Conservation (phyloP, 768 basidiomycete genomes). For the Suillus hirtellus region DNA sequence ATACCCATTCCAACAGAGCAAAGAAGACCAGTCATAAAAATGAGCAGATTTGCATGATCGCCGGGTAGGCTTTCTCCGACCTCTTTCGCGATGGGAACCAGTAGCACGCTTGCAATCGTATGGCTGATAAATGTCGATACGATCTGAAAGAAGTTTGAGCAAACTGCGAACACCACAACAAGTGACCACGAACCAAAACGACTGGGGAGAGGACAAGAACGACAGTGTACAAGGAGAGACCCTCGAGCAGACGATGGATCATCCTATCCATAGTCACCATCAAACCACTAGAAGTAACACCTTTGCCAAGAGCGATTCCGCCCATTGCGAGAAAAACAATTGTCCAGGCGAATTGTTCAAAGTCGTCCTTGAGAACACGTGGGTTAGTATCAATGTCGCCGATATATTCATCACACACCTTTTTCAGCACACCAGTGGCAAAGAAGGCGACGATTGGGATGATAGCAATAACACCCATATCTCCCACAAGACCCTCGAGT, state of each 20-base stretch:
- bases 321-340: slow-evolving; percentile 98
- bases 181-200: slow-evolving; percentile 55
- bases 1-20: slow-evolving; percentile 98
- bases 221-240: slow-evolving; percentile 64
- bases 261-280: slow-evolving; percentile 71
- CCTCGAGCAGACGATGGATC: slow-evolving; percentile 61
- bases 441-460: slow-evolving; percentile 94
- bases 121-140: slow-evolving; percentile 97
- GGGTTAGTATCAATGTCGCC: background rate
- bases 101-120: slow-evolving; percentile 92
- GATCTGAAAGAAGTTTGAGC: slow-evolving; percentile 43
- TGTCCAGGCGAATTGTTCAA: slow-evolving; percentile 92
- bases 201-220: slow-evolving; percentile 68
- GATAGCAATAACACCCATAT: slow-evolving; percentile 97
- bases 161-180: background rate
- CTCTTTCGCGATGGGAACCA: slow-evolving; percentile 95
- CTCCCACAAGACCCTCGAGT: slow-evolving; percentile 77
- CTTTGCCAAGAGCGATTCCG: slow-evolving; percentile 93
- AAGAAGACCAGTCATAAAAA: slow-evolving; percentile 90
- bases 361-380: slow-evolving; percentile 68
- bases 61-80: slow-evolving; percentile 77
- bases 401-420: slow-evolving; percentile 51
- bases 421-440: slow-evolving; percentile 88
- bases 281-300: slow-evolving; percentile 87
- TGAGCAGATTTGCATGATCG: slow-evolving; percentile 75